A percentile compares a stretch with the other conserved stretches of the same genome.
These are phyloP conservation scores for Cylindrotheca fusiformis DNA, from an alignment of 108 stramenopile species.

Conservation along the genomic window DNA sequence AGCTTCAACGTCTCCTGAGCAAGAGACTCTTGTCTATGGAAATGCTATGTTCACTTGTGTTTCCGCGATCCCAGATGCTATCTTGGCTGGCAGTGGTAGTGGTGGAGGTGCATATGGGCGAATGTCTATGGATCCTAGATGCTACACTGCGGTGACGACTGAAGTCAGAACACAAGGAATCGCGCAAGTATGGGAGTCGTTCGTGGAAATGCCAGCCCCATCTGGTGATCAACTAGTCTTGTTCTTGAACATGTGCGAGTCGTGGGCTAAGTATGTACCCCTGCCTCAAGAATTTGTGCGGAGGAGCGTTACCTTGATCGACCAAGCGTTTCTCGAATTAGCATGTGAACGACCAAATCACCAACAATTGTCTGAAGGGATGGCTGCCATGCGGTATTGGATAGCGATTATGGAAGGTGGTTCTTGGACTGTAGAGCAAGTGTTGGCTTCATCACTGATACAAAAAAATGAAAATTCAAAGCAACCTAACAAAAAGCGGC, in stretches of 20 bases:
- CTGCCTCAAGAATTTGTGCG: slow-evolving; percentile 55
- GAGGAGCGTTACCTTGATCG: slow-evolving; percentile 28
- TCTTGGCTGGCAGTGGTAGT: slow-evolving; percentile 58
- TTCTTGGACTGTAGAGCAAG: slow-evolving; percentile 54
- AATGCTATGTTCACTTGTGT: slow-evolving; percentile 37
- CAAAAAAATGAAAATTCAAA: slow-evolving; percentile 27
- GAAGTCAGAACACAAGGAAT: slow-evolving; percentile 67
- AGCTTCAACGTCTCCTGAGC: slow-evolving; percentile 8
- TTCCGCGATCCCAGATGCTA: slow-evolving; percentile 61
- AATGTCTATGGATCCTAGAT: slow-evolving; percentile 73
- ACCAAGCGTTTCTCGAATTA: slow-evolving; percentile 8
- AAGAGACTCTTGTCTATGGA: slow-evolving; percentile 23
- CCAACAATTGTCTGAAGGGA: slow-evolving; percentile 14
- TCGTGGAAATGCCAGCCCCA: slow-evolving; percentile 12
- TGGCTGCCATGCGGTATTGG: slow-evolving; percentile 53
- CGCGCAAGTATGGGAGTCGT: slow-evolving; percentile 37
- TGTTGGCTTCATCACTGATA: slow-evolving; percentile 54
- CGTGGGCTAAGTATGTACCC: slow-evolving; percentile 73
- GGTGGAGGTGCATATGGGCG: slow-evolving; percentile 57
- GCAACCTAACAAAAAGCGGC: slow-evolving; percentile 49
- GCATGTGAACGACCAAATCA: slow-evolving; percentile 5
- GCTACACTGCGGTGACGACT: slow-evolving; percentile 51
- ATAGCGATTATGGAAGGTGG: slow-evolving; percentile 74
- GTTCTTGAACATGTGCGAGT: slow-evolving; percentile 35
- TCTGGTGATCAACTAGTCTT: slow-evolving; percentile 10